Conservation (phyloP, 352 stramenopile genomes). For the Phytophthora cactorum region DNA sequence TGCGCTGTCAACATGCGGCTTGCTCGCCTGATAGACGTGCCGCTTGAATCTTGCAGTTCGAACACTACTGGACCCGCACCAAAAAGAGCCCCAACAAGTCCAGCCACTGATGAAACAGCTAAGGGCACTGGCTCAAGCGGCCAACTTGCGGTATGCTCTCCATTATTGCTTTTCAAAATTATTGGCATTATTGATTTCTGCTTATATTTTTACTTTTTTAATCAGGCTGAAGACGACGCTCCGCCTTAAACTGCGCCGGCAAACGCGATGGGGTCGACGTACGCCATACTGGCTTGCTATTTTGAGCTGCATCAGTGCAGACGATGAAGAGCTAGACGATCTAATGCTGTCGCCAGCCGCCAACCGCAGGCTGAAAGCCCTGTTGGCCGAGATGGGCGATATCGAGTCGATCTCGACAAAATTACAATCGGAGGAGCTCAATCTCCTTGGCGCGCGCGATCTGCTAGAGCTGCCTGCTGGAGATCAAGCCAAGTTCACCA, state of each 20-base stretch:
- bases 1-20: neutral
- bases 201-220: neutral
- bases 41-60: slow-evolving; percentile 4
- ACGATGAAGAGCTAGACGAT: neutral
- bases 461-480: neutral
- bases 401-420: neutral
- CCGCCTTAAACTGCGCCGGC: neutral
- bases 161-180: neutral
- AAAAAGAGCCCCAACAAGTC: neutral
- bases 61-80: neutral
- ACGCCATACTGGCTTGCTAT: neutral
- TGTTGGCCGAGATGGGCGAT: neutral
- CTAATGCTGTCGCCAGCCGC: neutral
- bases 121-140: too few species aligned
- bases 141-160: neutral
- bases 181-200: neutral
- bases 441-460: neutral
- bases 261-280: neutral
- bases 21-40: slow-evolving; percentile 2
- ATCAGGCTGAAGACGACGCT: neutral
- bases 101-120: too few species aligned
- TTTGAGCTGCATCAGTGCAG: neutral
- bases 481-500: neutral
- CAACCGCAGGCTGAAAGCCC: neutral
- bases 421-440: neutral